Evolutionary conservation across 306 rosid species (phyloP), one percentile per base, ranked within the genome.

Genomic region (Gillenia trifoliata): DNA sequence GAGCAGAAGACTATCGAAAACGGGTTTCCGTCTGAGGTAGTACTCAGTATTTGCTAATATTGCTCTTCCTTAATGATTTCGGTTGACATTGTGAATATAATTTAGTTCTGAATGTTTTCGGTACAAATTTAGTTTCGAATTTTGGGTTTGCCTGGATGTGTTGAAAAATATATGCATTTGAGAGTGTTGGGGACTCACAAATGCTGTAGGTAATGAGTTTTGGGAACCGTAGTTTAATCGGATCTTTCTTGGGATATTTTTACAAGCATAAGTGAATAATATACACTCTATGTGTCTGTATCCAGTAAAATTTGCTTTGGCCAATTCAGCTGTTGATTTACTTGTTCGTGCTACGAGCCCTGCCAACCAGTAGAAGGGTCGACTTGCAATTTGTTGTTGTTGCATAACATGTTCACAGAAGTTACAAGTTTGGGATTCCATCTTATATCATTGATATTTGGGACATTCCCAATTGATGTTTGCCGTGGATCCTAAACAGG

Each of bases 21-120:
- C 68, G 98, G 92, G 63, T 89, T 93, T 66, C 26, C 89, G 11
- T 23, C 70, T 15, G 82, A 88, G 98, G 96, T 90, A 77, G 93
- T 87, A 77, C 43, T 56, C 4, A 63, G 66, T 26, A 28, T n/a
- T 4, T 5, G 17, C 34, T 31, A 20, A 22, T 71, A 8, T 13
- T 30, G 4, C 25, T 30, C 38, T 52, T 70, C 3, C 6, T 10
- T 68, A 29, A 16, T 45, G 15, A 7, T 45, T 68, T 31, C 45
- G 59, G 61, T 50, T 52, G 31, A 10, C 60, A 49, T 49, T n/a
- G 6, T 26, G 26, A 22, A 25, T 25, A 25, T n/a, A n/a, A n/a
- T n/a, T 16, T 36, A 15, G 8, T 8, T 38, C 8, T 36, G 5
- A 36, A 36, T 36, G 40, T 36, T 38, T 38, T 8, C 11, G 3